These are phyloP conservation scores for Echites panduratus DNA, from an alignment of 257 asterid genomes.

Conservation along the genomic window DNA sequence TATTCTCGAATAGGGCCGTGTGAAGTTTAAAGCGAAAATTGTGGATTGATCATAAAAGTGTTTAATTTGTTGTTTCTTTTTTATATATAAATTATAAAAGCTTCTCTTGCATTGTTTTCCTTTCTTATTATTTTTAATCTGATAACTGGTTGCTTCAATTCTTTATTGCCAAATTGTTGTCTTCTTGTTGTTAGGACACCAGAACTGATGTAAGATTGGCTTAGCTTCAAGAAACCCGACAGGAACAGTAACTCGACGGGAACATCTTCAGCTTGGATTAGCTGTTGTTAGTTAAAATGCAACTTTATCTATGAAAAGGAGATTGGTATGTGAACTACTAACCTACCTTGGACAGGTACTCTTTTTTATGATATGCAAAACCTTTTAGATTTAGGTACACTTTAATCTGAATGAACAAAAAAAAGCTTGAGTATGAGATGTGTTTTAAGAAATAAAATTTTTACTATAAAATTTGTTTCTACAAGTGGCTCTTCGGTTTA, in stretches of 20 bases:
- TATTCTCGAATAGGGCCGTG: too few species aligned
- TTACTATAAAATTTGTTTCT: not conserved
- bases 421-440: too few species aligned
- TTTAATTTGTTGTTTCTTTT: too few species aligned
- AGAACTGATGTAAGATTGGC: not conserved
- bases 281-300: slow-evolving; percentile 77
- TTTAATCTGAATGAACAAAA: too few species aligned
- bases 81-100: too few species aligned
- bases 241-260: too few species aligned
- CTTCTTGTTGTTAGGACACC: not conserved
- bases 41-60: too few species aligned
- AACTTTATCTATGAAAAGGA: slow-evolving; percentile 75
- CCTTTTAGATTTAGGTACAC: too few species aligned
- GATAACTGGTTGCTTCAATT: not conserved
- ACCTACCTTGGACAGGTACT: slow-evolving; percentile 60
- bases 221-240: not conserved
- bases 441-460: too few species aligned
- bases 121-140: not conserved
- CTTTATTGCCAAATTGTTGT: not conserved
- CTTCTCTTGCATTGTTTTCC: not conserved
- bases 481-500: not conserved
- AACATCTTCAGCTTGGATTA: slow-evolving; percentile 76
- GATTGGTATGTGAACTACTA: slow-evolving; percentile 79
- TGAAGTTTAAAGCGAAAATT: too few species aligned
- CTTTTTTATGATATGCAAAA: not conserved